A percentile compares a stretch with the other conserved stretches of the same genome.
These are phyloP conservation scores for Rutidosis leptorrhynchoides DNA, from an alignment of 129 eudicot genomes.

Conservation along the genomic window DNA sequence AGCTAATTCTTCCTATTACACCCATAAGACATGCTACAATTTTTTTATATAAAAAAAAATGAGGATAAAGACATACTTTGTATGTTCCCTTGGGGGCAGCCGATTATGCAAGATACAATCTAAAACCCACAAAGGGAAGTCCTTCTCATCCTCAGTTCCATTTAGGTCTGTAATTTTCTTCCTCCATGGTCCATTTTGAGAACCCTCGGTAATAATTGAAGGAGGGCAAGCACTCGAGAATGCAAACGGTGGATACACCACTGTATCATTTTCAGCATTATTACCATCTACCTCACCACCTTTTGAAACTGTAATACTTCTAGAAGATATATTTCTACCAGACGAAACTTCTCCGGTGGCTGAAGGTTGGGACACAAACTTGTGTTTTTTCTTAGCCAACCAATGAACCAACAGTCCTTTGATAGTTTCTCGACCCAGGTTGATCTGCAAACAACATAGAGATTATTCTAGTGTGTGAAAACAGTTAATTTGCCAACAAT, in stretches of 20 bases:
- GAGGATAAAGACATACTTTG: constrained; percentile 56
- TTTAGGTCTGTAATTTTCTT: constrained; percentile 71
- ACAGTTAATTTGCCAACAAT: background rate
- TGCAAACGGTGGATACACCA: constrained; percentile 83
- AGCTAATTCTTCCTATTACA: background rate
- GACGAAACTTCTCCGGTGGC: constrained; percentile 61
- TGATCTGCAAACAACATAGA: constrained; percentile 49
- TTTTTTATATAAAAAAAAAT: constrained; percentile 1
- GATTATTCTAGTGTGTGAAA: background rate
- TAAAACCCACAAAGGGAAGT: constrained; percentile 86
- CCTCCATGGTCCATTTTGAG: constrained; percentile 92
- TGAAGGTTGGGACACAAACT: constrained; percentile 53
- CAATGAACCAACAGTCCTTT: constrained; percentile 85
- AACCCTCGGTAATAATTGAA: constrained; percentile 86
- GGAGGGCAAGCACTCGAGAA: constrained; percentile 68
- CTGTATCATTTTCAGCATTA: constrained; percentile 58
- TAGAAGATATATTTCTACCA: constrained; percentile 52
- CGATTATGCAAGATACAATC: constrained; percentile 85
- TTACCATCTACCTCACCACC: constrained; percentile 67
- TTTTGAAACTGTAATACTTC: constrained; percentile 56
- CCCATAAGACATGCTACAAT: background rate
- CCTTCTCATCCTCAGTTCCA: constrained; percentile 93
- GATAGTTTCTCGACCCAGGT: constrained; percentile 90
- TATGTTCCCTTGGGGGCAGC: constrained; percentile 85
- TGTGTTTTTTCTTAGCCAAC: constrained; percentile 70